Evolutionary conservation across 306 rosid genomes (phyloP).

Genomic region (Prunus mume): DNA sequence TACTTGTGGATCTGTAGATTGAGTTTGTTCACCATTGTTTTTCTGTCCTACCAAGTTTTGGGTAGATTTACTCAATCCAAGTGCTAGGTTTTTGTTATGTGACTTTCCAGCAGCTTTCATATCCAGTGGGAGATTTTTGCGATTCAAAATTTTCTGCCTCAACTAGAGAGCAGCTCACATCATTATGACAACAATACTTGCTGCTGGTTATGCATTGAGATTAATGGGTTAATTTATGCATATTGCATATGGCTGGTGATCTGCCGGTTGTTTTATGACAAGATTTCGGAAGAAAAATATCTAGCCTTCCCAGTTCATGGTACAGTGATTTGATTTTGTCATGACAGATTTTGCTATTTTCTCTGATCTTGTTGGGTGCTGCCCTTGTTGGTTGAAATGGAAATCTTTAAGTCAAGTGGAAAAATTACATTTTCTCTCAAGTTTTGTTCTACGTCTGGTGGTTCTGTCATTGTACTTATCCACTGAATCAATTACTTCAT

Average conservation of each 20-base stretch:
- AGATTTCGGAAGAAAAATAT: neutral
- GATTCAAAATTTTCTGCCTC: neutral
- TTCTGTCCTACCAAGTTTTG: neutral
- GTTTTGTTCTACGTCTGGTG: neutral
- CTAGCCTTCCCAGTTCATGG: neutral
- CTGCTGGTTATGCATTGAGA: neutral
- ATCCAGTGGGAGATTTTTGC: neutral
- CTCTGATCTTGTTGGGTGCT: neutral
- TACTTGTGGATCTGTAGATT: neutral
- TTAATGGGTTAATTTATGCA: neutral
- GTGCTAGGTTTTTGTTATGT: neutral
- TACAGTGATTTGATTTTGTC: neutral
- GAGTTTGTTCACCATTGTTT: neutral
- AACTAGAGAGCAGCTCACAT: neutral
- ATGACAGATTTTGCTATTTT: conserved; percentile 2
- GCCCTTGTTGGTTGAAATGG: neutral
- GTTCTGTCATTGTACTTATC: neutral
- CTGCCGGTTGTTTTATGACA: neutral
- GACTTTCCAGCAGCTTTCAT: neutral
- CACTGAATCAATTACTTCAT: neutral
- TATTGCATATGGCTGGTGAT: neutral
- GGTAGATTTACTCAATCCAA: neutral
- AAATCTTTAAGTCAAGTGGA: neutral
- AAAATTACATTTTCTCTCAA: neutral
- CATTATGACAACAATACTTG: neutral